Evolutionary conservation across 805 yeast species (phyloP), one percentile per base, ranked within the genome.

Genomic region (Starmerella apicola): DNA sequence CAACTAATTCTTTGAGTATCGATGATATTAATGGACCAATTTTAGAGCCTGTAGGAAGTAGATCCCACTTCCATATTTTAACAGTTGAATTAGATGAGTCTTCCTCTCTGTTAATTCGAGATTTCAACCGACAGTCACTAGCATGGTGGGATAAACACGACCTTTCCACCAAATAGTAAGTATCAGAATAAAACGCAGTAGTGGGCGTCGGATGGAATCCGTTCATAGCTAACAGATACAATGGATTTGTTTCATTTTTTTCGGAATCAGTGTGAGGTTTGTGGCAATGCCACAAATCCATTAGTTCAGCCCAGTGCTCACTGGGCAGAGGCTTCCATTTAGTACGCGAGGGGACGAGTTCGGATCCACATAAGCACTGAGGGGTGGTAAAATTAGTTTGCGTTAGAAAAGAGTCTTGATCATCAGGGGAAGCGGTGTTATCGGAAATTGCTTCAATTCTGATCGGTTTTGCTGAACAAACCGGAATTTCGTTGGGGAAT

Each of bases 221-320:
- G 45, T 45, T 39, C 20, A 44, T 44, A 1, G 57, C 54, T 13
- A 42, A 35, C 12, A 38, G 32, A 33, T 58, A 60, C 26, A 48
- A 39, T 8, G 22, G 9, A 5, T 20, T 51, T 39, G 21, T 48
- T 48, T 39, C 34, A 34, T 15, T 39, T 36, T 37, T 24, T 24
- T 27, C 36, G 22, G 33, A 32, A 34, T 25, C 44, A 33, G 33
- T 41, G 26, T 45, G 45, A 1, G 68, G 68, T 41, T 63, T 64
- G 41, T 88, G 96, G 55, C 98, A 88, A 57, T 88, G 96, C 98
- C 98, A 88, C 49, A 80, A 81, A 42, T 88, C 97, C 94, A 88
- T 80, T 70, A 91, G 63, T 56, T 88, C 98, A 12, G 79, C 74
- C 98, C 98, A 88, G 36, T 74, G 65, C 53, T 85, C 96, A 1